Conservation (phyloP, 495 filamentous ascomycete genomes). For the Penicillium flavigenum region DNA sequence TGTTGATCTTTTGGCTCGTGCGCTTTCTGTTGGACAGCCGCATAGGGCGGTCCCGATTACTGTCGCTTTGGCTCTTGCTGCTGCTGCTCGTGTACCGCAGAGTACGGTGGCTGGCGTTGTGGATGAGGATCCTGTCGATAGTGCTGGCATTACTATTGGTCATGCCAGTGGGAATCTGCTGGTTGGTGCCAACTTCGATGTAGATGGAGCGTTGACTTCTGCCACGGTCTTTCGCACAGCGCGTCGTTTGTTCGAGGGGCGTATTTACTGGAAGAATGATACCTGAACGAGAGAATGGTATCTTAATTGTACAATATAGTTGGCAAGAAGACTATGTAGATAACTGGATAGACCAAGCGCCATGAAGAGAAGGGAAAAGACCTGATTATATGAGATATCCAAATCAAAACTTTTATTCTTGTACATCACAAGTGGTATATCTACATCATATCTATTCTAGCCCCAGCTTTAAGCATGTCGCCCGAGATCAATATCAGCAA, state of each 20-base stretch:
- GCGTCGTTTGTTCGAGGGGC: conserved; percentile 56
- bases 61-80: conserved; percentile 59
- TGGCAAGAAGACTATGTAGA: background rate
- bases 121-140: conserved; percentile 23
- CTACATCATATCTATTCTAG: background rate
- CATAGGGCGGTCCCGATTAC: conserved; percentile 66
- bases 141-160: conserved; percentile 50
- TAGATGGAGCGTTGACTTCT: conserved; percentile 40
- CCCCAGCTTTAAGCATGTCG: conserved; percentile 28
- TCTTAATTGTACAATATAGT: background rate
- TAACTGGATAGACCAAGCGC: background rate
- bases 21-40: conserved; percentile 54
- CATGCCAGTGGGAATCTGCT: conserved; percentile 62
- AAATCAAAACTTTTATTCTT: conserved; percentile 10
- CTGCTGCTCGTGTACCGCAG: conserved; percentile 41
- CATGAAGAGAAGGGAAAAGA: background rate
- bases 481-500: conserved; percentile 64
- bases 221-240: conserved; percentile 57
- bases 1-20: conserved; percentile 48
- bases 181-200: conserved; percentile 49
- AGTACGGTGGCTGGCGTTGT: conserved; percentile 43
- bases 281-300: background rate
- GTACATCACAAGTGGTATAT: conserved; percentile 13
- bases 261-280: conserved; percentile 52
- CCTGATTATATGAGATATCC: background rate